Evolutionary conservation across 768 basidiomycete genomes (phyloP), one percentile per base, ranked within the genome.

Genomic region (Guyanaporus albipodus): DNA sequence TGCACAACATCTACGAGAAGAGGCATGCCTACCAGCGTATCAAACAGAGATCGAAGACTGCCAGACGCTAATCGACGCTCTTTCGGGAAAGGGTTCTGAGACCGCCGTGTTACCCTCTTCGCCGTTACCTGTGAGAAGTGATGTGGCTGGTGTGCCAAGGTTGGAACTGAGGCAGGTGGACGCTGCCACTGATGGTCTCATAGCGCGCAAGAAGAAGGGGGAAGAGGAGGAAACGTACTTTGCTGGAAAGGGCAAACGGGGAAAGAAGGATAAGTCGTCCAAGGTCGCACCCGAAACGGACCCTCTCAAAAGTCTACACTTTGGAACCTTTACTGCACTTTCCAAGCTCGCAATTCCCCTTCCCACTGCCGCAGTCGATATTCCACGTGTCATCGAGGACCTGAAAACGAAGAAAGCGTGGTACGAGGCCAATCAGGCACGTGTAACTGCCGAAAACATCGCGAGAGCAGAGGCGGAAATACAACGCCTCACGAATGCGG

Each of bases 11-110:
- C 66, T 97, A 38, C 82, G 87, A 42, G 96, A 99, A 49, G 93
- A 98, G 63, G 96, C 96, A 19, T 80, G 83, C 49, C 61, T 76
- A 19, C 94, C 96, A 22, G 96, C 96, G 0, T 98, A 80, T 76
- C 89, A 91, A 60, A 76, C 82, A 43, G 82, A 97, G 64, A 92
- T 99, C 58, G 91, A 98, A 72, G 96, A 98, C 64, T 97, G 93
- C 71, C 86, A 90, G 61, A 95, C 87, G 4, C 80, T 96, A 54
- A 85, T 95, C 62, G 87, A 92, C 66, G 82, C 75, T 61, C 82
- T 96, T 69, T 82, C 78, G 15, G 86, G 86, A 19, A 87, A 84
- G 67, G 67, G 70, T 35, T 70, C 70, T 32, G 76, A 72, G 12
- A 68, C 70, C 31, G 68, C 69, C 27, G 66, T 70, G 11, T 64